Conservation (phyloP, 2,329 filamentous ascomycete genomes). For the Colletotrichum lini region DNA sequence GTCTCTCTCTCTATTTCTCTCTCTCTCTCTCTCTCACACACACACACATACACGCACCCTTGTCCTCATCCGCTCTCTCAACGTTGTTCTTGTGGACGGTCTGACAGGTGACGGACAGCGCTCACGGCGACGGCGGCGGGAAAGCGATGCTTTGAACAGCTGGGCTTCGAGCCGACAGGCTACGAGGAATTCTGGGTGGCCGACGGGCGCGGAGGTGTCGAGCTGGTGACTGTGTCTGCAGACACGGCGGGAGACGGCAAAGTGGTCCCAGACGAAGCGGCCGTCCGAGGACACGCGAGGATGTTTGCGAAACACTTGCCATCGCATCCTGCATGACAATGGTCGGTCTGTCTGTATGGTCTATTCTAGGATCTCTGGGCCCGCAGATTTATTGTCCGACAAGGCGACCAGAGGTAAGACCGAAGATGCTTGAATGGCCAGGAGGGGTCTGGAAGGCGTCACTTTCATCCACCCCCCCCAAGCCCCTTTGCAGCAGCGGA, state of each 20-base stretch:
- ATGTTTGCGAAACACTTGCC: slow-evolving; percentile 26
- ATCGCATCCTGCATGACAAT: not conserved
- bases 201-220: not conserved
- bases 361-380: not conserved
- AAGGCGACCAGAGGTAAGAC: slow-evolving; percentile 11
- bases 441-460: no score
- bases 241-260: slow-evolving; percentile 2
- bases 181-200: slow-evolving; percentile 48
- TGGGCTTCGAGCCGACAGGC: slow-evolving; percentile 49
- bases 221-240: slow-evolving; percentile 21
- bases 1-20: no score
- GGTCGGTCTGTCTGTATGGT: not conserved
- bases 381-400: not conserved
- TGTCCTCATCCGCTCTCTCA: no score
- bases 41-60: no score
- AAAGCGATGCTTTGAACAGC: slow-evolving; percentile 46
- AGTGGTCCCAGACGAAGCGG: not conserved
- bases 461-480: no score
- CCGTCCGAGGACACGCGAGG: slow-evolving; percentile 33
- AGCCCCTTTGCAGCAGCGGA: slow-evolving; percentile 8
- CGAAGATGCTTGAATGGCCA: no score
- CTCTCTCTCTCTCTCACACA: no score
- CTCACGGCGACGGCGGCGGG: slow-evolving; percentile 50
- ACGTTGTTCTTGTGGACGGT: not conserved
- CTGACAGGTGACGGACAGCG: slow-evolving; percentile 43